phyloP scores from a whole-genome alignment of 1,284 basidiomycete species.

The Agroathelia rolfsii region DNA sequence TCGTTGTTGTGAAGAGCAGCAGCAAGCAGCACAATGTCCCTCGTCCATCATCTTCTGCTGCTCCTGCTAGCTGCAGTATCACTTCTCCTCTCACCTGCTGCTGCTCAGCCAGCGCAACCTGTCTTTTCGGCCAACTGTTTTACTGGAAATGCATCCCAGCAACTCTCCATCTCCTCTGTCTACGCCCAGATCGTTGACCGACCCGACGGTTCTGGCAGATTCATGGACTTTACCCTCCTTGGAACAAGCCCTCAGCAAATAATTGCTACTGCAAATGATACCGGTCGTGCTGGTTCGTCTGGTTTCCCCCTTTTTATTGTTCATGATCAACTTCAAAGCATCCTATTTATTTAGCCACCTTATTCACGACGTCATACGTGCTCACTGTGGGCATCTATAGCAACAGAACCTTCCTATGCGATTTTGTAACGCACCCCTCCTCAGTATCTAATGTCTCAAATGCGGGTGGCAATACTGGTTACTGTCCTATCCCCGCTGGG shows the following conservation, averaged over 20 bases:
- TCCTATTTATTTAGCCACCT: slow-evolving; percentile 47
- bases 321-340: slow-evolving; percentile 7
- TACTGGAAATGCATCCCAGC: slow-evolving; percentile 37
- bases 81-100: too few relatives aligned
- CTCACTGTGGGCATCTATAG: slow-evolving; percentile 68
- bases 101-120: too few relatives aligned
- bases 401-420: slow-evolving; percentile 68
- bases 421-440: slow-evolving; percentile 61
- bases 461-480: slow-evolving; percentile 35
- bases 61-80: too few relatives aligned
- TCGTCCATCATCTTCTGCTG: too few relatives aligned
- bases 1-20: too few relatives aligned
- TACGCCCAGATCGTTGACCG: slow-evolving; percentile 65
- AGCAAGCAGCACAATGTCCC: too few relatives aligned
- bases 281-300: slow-evolving; percentile 54
- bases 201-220: slow-evolving; percentile 30
- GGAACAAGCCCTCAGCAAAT: slow-evolving; percentile 51
- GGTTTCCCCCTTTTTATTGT: slow-evolving; percentile 9
- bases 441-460: slow-evolving; percentile 20
- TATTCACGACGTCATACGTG: slow-evolving; percentile 74
- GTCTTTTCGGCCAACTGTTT: slow-evolving; percentile 44
- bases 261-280: slow-evolving; percentile 45
- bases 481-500: slow-evolving; percentile 70
- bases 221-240: slow-evolving; percentile 58
- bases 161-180: slow-evolving; percentile 59